Percentiles rank a stretch among this genome's conserved stretches.
Evolutionary conservation across 2,329 filamentous ascomycete genomes (phyloP).

Genomic region (Arthrobotrys conoides): DNA sequence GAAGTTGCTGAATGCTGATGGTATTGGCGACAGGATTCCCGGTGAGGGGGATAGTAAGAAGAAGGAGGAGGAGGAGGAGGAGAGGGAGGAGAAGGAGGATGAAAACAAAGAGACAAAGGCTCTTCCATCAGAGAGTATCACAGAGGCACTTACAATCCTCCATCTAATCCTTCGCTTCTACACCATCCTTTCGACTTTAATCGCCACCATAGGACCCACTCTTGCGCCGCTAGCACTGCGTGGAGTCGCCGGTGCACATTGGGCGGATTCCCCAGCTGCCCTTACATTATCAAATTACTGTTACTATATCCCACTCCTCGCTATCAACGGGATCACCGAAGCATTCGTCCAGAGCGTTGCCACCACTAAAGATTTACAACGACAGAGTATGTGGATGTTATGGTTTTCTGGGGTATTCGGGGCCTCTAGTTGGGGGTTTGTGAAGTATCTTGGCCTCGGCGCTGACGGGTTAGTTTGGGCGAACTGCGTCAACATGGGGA

Average conservation of each 20-base stretch:
- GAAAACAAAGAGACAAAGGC: constrained; percentile 64
- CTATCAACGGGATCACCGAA: constrained; percentile 90
- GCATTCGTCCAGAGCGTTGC: constrained; percentile 93
- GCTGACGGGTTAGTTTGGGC: constrained; percentile 86
- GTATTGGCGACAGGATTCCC: constrained; percentile 44
- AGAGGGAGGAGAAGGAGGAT: constrained; percentile 61
- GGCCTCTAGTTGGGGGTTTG: constrained; percentile 79
- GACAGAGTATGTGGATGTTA: constrained; percentile 87
- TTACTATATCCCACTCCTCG: constrained; percentile 92
- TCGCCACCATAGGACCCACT: constrained; percentile 80
- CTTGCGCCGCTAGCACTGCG: constrained; percentile 80
- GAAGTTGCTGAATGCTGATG: constrained; percentile 75
- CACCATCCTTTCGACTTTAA: constrained; percentile 78
- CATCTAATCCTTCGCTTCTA: constrained; percentile 80
- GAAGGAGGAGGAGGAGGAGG: constrained; percentile 31
- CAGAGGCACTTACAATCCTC: constrained; percentile 71
- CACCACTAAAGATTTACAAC: constrained; percentile 79
- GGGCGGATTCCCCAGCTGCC: constrained; percentile 81
- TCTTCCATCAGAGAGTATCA: constrained; percentile 67
- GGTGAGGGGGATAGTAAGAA: constrained; percentile 34
- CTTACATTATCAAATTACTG: constrained; percentile 83
- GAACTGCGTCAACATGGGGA: constrained; percentile 89
- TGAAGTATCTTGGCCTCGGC: constrained; percentile 78
- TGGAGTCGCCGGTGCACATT: constrained; percentile 81
- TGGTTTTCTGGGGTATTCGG: constrained; percentile 84